Base-by-base conservation (phyloP, 306 rosid species). In the Quercus suber region DNA sequence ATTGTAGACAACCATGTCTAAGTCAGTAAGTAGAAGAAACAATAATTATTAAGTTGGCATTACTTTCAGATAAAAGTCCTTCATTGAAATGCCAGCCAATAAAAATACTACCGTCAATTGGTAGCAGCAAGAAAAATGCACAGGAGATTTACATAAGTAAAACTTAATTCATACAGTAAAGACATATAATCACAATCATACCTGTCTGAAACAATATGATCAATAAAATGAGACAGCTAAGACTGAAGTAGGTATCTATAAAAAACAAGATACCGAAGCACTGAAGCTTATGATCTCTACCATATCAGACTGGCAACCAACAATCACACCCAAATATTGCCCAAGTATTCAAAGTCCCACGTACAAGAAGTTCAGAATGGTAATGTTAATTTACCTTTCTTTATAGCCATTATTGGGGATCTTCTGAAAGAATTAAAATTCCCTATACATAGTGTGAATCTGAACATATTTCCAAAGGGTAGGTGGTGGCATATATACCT, bases 401-500 rank as follows among this genome's bases (percentile, higher is more conserved):
- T 82, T 68, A 80, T 72, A 58, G 92, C 79, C 76, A 79, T 72
- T 61, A 89, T 74, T 73, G 92, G 82, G 59, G 89, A 82, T 82
- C 89, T 87, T 78, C 87, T 84, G 77, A 85, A 72, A 59, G 91
- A 75, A 83, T 84, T 76, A 71, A 55, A 82, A 78, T 74, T 85
- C 80, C 82, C 87, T 74, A 78, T 35, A 74, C 90, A 84, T 73
- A 82, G 87, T 28, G 83, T 80, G 77, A 85, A 80, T 70, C 83
- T 85, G 87, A 79, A 86, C 73, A 74, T 73, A 63, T 88, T 84
- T 5, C 83, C 85, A 31, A 81, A 73, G 19, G 88, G 82, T 75
- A 76, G 78, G 69, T 76, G 86, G 69, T 76, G 88, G 79, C 79
- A 84, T 78, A 84, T 73, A 60, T 79, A 82, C 89, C 99, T 95